Conservation (phyloP, 768 basidiomycete genomes). For the Naematelia encephala region DNA sequence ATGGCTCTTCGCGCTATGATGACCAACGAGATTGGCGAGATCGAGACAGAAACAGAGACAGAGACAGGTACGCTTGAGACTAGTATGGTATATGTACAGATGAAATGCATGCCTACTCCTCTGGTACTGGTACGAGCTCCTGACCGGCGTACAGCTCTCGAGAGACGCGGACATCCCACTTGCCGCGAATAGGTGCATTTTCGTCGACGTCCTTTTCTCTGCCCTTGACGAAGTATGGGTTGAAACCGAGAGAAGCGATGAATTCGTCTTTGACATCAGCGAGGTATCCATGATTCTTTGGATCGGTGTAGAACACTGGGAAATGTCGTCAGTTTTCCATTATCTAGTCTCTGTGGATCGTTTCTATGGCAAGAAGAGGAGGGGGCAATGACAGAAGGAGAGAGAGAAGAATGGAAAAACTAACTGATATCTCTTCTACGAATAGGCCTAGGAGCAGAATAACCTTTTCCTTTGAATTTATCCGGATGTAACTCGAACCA, state of each 20-base stretch:
- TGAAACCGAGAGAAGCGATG: background rate
- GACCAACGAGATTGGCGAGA: no score
- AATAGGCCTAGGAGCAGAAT: conserved; percentile 73
- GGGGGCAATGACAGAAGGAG: background rate
- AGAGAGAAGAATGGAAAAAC: background rate
- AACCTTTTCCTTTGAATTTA: conserved; percentile 61
- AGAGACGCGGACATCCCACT: background rate
- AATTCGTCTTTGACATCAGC: conserved; percentile 16
- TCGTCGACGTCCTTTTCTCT: background rate
- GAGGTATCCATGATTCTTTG: conserved; percentile 47
- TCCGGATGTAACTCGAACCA: conserved; percentile 55
- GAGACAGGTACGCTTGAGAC: conserved; percentile 4
- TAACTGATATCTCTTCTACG: conserved; percentile 76
- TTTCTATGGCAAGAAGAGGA: background rate
- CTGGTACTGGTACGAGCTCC: background rate
- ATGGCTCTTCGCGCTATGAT: no score
- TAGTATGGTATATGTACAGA: background rate
- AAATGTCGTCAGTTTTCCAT: no score
- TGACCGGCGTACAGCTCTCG: background rate
- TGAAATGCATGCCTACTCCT: background rate
- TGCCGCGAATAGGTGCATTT: background rate
- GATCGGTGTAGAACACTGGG: conserved; percentile 37
- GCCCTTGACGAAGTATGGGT: background rate
- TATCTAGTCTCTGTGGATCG: background rate
- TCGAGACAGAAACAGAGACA: conserved; percentile 2